Percentiles rank a stretch among this genome's conserved stretches.
Conservation (phyloP, 2,329 filamentous ascomycete species). For the Peltaster fructicola region DNA sequence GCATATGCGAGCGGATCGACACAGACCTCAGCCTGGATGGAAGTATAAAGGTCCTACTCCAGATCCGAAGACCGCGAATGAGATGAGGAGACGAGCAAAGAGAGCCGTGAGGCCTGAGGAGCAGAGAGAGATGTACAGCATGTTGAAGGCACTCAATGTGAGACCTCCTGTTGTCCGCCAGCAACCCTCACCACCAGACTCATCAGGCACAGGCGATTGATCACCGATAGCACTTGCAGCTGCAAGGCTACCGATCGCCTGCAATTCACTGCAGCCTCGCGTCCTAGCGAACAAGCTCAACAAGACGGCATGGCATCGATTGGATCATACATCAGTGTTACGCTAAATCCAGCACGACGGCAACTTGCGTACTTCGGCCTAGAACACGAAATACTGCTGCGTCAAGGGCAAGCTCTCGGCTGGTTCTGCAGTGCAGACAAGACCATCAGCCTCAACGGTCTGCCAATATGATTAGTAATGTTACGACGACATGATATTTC, state of each 20-base stretch:
- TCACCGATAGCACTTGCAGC: too few relatives aligned
- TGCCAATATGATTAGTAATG: conserved; percentile 14
- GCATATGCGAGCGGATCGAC: conserved; percentile 12
- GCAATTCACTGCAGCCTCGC: too few relatives aligned
- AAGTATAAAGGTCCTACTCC: conserved; percentile 11
- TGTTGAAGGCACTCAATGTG: conserved; percentile 12
- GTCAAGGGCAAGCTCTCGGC: conserved; percentile 54
- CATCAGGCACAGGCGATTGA: too few relatives aligned
- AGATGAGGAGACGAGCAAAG: conserved; percentile 13
- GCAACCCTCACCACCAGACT: too few relatives aligned
- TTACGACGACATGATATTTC: conserved; percentile 1
- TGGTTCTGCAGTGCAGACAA: conserved; percentile 56
- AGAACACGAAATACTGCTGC: conserved; percentile 65
- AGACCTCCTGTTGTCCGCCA: too few relatives aligned
- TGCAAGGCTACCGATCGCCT: too few relatives aligned
- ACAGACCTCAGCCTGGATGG: conserved; percentile 16
- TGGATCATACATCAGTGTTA: too few relatives aligned
- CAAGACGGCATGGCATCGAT: too few relatives aligned
- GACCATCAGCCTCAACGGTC: conserved; percentile 66
- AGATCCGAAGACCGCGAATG: conserved; percentile 12
- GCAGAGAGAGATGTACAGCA: conserved; percentile 12
- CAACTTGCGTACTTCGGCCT: too few relatives aligned
- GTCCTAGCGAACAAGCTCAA: too few relatives aligned
- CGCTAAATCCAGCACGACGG: too few relatives aligned
- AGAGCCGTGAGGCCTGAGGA: conserved; percentile 14